Percentiles rank a stretch among this genome's conserved stretches.
Conservation (phyloP, 345 rosid genomes). For the Clarkia xantiana region DNA sequence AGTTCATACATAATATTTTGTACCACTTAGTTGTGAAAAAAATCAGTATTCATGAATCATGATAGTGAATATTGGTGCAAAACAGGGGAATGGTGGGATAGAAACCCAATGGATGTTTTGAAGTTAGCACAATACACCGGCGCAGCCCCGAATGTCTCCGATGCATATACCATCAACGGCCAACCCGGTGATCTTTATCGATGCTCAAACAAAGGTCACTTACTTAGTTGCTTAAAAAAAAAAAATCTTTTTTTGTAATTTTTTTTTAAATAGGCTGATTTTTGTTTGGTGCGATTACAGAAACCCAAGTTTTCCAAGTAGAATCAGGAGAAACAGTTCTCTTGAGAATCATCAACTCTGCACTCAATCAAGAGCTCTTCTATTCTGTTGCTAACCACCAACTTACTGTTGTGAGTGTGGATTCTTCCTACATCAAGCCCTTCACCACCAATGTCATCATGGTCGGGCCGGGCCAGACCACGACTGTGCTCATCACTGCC, state of each 20-base stretch:
- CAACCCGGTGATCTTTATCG: conserved; percentile 87
- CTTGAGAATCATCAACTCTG: conserved; percentile 61
- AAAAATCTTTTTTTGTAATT: too few relatives aligned
- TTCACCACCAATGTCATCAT: conserved; percentile 40
- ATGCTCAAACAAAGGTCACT: conserved; percentile 75
- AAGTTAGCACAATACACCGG: conserved; percentile 43
- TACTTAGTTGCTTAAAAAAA: too few relatives aligned
- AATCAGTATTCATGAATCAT: background rate
- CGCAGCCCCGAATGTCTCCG: conserved; percentile 58
- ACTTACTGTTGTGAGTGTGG: conserved; percentile 42
- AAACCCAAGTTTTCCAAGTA: conserved; percentile 35
- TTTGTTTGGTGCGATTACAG: conserved; percentile 14
- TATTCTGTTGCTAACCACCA: conserved; percentile 50
- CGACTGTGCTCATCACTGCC: conserved; percentile 51
- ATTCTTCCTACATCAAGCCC: conserved; percentile 52
- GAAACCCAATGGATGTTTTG: conserved; percentile 61
- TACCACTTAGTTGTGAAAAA: too few relatives aligned
- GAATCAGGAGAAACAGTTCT: conserved; percentile 40
- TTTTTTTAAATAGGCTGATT: too few relatives aligned
- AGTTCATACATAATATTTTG: too few relatives aligned
- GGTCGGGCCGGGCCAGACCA: conserved; percentile 76
- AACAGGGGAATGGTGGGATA: conserved; percentile 81
- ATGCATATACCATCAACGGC: conserved; percentile 80
- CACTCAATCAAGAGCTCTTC: conserved; percentile 51
- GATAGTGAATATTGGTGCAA: background rate